Evolutionary conservation across 768 basidiomycete genomes (phyloP).

Genomic region (Psilocybe cubensis): DNA sequence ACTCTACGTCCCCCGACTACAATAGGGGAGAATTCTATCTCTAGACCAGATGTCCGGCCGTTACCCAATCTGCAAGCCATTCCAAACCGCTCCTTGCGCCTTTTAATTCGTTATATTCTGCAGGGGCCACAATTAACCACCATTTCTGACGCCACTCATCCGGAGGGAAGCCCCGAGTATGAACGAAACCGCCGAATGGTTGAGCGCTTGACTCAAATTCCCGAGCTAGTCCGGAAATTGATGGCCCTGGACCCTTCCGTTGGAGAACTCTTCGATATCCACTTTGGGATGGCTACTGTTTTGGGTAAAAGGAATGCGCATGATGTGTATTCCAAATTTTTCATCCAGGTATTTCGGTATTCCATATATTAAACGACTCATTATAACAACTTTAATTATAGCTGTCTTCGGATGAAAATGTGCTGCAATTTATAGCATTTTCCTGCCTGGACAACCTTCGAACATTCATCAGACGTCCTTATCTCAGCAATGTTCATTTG

Average conservation of each 20-base stretch:
- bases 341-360: neutral
- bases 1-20: slow-evolving; percentile 30
- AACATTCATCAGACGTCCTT: neutral
- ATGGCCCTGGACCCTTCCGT: neutral
- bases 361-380: neutral
- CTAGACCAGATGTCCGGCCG: neutral
- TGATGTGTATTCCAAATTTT: neutral
- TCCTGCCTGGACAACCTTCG: neutral
- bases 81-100: neutral
- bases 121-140: neutral
- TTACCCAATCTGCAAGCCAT: neutral
- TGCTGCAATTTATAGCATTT: slow-evolving; percentile 2
- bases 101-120: neutral
- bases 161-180: neutral
- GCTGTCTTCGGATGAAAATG: slow-evolving; percentile 4
- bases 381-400: neutral
- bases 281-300: neutral
- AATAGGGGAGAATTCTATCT: neutral
- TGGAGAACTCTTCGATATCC: neutral
- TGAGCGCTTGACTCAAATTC: neutral
- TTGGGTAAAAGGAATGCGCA: neutral
- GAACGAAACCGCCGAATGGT: slow-evolving; percentile 1
- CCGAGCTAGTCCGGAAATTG: neutral
- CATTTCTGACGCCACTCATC: neutral
- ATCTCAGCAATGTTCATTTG: neutral